Evolutionary conservation across 192 early-diverging fungal genomes (phyloP).

Genomic region (Backusella psychrophila): DNA sequence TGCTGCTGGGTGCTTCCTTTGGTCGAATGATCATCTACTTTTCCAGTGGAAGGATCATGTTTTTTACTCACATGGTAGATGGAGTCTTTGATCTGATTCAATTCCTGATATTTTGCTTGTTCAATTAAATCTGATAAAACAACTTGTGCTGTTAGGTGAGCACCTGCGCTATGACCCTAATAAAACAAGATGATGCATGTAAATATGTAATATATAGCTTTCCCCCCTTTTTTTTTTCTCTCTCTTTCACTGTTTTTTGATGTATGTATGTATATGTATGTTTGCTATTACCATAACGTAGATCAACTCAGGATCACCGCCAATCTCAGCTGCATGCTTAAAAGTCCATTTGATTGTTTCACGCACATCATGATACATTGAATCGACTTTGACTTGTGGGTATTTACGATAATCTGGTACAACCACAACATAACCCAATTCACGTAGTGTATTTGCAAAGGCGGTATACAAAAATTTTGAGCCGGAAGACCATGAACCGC

Average conservation of each 20-base stretch:
- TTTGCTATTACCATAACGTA: conserved; percentile 40
- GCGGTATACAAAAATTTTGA: conserved; percentile 45
- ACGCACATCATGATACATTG: conserved; percentile 45
- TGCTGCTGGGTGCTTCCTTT: not conserved
- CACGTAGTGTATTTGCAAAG: conserved; percentile 45
- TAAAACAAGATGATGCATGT: not conserved
- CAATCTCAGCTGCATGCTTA: conserved; percentile 32
- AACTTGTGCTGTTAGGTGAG: conserved; percentile 37
- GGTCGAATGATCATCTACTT: not conserved
- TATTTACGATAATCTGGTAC: conserved; percentile 55
- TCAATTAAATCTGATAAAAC: conserved; percentile 35
- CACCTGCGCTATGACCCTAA: conserved; percentile 46
- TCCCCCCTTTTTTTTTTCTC: not conserved
- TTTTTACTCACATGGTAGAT: conserved; percentile 9
- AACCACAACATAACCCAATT: conserved; percentile 54
- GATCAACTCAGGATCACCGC: conserved; percentile 34
- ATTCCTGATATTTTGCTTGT: conserved; percentile 17
- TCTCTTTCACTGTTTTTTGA: not conserved
- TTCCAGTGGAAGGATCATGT: conserved; percentile 10
- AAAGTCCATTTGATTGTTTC: conserved; percentile 47
- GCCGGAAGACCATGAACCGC: conserved; percentile 55
- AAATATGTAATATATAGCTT: not conserved
- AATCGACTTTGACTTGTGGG: conserved; percentile 41
- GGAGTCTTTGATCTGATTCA: not conserved
- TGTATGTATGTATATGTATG: not conserved